phyloP scores from a whole-genome alignment of 306 rosid species.

The Erythrophleum fordii region DNA sequence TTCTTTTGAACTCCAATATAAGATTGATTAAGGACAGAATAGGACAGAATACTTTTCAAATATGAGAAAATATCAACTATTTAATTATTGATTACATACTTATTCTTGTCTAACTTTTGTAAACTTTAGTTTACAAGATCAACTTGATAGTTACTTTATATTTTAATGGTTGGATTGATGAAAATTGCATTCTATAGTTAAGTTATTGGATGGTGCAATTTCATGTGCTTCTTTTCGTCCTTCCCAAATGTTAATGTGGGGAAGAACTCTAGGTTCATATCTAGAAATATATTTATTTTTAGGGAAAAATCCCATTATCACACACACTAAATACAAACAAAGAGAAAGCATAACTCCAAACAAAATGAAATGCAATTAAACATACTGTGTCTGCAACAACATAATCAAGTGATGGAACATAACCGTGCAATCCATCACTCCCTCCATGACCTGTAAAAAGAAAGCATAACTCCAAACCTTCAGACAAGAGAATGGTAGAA shows the following conservation, averaged over 20 bases:
- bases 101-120: background rate
- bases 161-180: background rate
- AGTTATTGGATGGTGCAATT: background rate
- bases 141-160: background rate
- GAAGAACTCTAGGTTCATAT: background rate
- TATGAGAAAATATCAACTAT: background rate
- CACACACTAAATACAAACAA: no score
- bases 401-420: constrained; percentile 96
- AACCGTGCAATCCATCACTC: constrained; percentile 98
- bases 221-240: background rate
- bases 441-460: constrained; percentile 91
- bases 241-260: background rate
- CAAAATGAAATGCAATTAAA: background rate
- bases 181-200: background rate
- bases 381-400: constrained; percentile 98
- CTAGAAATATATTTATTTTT: background rate
- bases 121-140: background rate
- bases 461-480: constrained; percentile 21
- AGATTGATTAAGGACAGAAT: background rate
- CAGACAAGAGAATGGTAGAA: background rate
- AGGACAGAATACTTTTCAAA: background rate
- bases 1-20: background rate
- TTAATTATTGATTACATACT: background rate
- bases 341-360: no score
- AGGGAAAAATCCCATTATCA: background rate